Evolutionary conservation across 192 early-diverging fungal species (phyloP), one percentile per base, ranked within the genome.

Genomic region (Backusella westeae): DNA sequence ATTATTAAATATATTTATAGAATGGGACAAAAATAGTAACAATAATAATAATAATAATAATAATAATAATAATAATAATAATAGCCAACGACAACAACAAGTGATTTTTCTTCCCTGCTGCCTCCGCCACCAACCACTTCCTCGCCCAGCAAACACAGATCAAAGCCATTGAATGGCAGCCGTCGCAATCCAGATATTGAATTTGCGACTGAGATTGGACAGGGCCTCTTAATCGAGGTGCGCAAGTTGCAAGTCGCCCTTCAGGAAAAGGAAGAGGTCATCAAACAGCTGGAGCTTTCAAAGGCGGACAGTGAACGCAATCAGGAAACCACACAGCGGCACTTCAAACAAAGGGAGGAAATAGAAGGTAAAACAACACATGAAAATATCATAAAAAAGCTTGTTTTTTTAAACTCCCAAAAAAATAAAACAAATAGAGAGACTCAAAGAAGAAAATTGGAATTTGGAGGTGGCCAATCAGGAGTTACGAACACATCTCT

Each of bases 371-470:
- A 56, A 35, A 1, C 17, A 12, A 44, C 52, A 19, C 38, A 41
- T 68, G 69, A 66, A 75, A 70, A 41, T 41, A 63, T 32, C 32
- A 67, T 23, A 69, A 41, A 76, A 69, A 63, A 75, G 39, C n/a
- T 66, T 34, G 7, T 15, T 39, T 34, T 34, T 39, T 72, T 66
- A 34, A 53, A 42, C 26, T 74, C 46, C 32, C 46, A 21, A n/a
- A 49, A 23, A 46, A 36, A 44, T 14, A 19, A 38, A 69, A 32
- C 32, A 32, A 32, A 32, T 80, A 90, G 89, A 87, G 34, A 73
- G 77, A n/a, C 77, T 85, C 34, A 90, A 90, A 56, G 85, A 84
- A 34, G 83, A 85, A 35, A 84, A 84, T 39, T 90, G 87, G 87
- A 82, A 85, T 35, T 69, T 90, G 35, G 85, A 88, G 67, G 72